phyloP scores from a whole-genome alignment of 148 eudicot genomes.

The Vaccinium macrocarpon region DNA sequence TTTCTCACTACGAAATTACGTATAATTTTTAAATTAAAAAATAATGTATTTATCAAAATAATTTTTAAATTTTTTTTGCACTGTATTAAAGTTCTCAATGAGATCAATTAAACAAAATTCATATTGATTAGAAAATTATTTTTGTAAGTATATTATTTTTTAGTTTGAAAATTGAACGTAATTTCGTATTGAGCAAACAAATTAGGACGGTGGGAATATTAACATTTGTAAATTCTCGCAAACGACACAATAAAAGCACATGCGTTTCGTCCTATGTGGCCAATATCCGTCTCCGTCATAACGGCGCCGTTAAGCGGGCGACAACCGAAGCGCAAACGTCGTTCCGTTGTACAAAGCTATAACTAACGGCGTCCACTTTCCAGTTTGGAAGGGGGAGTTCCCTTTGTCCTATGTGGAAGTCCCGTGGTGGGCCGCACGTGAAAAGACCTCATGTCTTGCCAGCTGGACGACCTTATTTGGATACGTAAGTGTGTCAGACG shows the following conservation, averaged over 20 bases:
- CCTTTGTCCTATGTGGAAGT: slow-evolving; percentile 13
- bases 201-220: too few species aligned
- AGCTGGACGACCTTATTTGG: slow-evolving; percentile 11
- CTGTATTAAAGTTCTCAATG: too few species aligned
- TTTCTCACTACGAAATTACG: too few species aligned
- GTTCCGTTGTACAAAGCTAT: not conserved
- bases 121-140: too few species aligned
- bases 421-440: not conserved
- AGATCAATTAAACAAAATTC: too few species aligned
- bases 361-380: not conserved
- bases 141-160: too few species aligned
- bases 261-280: slow-evolving; percentile 15
- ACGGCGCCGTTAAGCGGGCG: not conserved
- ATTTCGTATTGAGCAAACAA: too few species aligned
- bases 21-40: too few species aligned
- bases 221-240: not conserved
- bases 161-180: too few species aligned
- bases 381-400: not conserved
- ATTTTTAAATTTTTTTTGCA: too few species aligned
- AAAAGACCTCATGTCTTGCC: slow-evolving; percentile 14
- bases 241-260: not conserved
- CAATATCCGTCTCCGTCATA: not conserved
- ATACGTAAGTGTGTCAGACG: slow-evolving; percentile 19
- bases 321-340: not conserved
- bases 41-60: too few species aligned